phyloP scores from a whole-genome alignment of 495 filamentous ascomycete genomes.

The Hyaloscypha variabilis region DNA sequence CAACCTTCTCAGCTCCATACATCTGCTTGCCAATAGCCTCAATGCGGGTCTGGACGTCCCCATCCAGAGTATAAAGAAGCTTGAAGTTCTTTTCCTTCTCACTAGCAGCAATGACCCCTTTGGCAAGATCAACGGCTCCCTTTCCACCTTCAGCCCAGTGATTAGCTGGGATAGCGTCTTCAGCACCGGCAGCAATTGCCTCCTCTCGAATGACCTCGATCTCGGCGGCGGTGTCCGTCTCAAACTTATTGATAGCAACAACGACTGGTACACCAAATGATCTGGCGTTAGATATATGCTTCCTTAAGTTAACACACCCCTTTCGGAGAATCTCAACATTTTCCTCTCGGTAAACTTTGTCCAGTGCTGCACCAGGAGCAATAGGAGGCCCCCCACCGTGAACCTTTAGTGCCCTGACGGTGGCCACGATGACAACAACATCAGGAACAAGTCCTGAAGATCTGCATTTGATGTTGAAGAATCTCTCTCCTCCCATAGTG shows the following conservation, averaged over 20 bases:
- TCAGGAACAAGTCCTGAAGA: slow-evolving; percentile 91
- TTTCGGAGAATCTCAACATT: slow-evolving; percentile 87
- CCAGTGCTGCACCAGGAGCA: slow-evolving; percentile 77
- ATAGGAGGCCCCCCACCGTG: slow-evolving; percentile 95
- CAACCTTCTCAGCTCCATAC: slow-evolving; percentile 90
- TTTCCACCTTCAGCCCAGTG: slow-evolving; percentile 97
- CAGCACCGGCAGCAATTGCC: slow-evolving; percentile 87
- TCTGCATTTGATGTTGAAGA: slow-evolving; percentile 99
- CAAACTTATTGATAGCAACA: slow-evolving; percentile 95
- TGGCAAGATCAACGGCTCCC: slow-evolving; percentile 87
- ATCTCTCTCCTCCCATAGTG: slow-evolving; percentile 98
- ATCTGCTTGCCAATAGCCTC: slow-evolving; percentile 88
- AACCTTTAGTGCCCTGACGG: slow-evolving; percentile 92
- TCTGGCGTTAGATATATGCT: slow-evolving; percentile 88
- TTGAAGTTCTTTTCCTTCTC: slow-evolving; percentile 88
- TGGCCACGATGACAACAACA: slow-evolving; percentile 92
- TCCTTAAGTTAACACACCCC: slow-evolving; percentile 91
- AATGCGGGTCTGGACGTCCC: slow-evolving; percentile 84
- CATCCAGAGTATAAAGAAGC: slow-evolving; percentile 81
- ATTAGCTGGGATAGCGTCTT: slow-evolving; percentile 90
- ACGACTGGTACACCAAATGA: slow-evolving; percentile 93
- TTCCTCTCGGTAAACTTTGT: slow-evolving; percentile 87
- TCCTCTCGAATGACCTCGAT: slow-evolving; percentile 87
- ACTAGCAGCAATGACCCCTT: slow-evolving; percentile 80
- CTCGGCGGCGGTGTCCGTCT: slow-evolving; percentile 92